phyloP scores from a whole-genome alignment of 352 stramenopile species.

The Globisporangium iwayamae region DNA sequence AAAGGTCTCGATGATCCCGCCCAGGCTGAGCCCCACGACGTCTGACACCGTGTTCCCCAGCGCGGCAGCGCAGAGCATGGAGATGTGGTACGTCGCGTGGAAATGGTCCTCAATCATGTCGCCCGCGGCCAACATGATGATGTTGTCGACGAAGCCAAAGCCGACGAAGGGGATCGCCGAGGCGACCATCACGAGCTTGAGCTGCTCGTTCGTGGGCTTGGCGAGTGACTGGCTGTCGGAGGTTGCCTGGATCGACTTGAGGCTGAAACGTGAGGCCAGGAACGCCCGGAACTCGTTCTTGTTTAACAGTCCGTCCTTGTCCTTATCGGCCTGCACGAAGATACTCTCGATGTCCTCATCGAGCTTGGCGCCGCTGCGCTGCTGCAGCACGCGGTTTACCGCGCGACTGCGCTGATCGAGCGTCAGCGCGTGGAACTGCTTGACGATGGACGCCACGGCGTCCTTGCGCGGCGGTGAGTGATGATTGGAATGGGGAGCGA shows the following conservation, averaged over 20 bases:
- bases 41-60: slow-evolving; percentile 95
- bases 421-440: slow-evolving; percentile 58
- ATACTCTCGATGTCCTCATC: slow-evolving; percentile 66
- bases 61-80: slow-evolving; percentile 93
- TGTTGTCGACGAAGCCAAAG: slow-evolving; percentile 85
- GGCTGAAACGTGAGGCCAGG: slow-evolving; percentile 60
- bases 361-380: slow-evolving; percentile 23
- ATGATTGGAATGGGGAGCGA: neutral
- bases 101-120: slow-evolving; percentile 95
- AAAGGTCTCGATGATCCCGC: slow-evolving; percentile 87
- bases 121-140: slow-evolving; percentile 86
- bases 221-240: slow-evolving; percentile 29
- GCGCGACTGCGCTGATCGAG: slow-evolving; percentile 51
- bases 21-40: slow-evolving; percentile 91
- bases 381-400: slow-evolving; percentile 48
- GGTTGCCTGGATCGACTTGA: slow-evolving; percentile 40
- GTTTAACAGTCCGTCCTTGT: slow-evolving; percentile 60
- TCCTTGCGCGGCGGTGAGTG: slow-evolving; percentile 19
- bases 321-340: slow-evolving; percentile 66
- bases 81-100: slow-evolving; percentile 92
- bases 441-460: slow-evolving; percentile 38
- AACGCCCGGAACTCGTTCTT: slow-evolving; percentile 66
- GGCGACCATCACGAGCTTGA: slow-evolving; percentile 73
- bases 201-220: slow-evolving; percentile 56
- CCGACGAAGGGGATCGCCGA: slow-evolving; percentile 80